Conservation (phyloP, 2,329 filamentous ascomycete genomes). For the Diaporthe vexans region DNA sequence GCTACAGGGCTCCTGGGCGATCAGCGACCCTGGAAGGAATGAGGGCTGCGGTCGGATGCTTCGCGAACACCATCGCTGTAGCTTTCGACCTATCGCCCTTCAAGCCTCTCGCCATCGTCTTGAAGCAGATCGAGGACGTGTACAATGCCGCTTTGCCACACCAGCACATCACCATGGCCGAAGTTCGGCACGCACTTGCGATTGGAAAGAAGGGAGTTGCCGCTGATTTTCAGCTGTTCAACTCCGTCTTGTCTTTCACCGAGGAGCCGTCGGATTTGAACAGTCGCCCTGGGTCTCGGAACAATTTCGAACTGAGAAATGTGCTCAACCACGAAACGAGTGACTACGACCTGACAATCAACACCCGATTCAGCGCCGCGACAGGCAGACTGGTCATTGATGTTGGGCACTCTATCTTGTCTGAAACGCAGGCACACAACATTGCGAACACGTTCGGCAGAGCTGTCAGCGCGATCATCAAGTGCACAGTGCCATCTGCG, state of each 20-base stretch:
- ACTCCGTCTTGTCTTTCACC: conserved; percentile 64
- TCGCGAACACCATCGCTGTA: conserved; percentile 57
- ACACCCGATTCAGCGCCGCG: conserved; percentile 55
- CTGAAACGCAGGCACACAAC: conserved; percentile 59
- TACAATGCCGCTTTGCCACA: conserved; percentile 52
- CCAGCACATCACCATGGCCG: conserved; percentile 60
- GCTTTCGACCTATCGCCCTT: conserved; percentile 51
- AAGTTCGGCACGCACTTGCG: conserved; percentile 61
- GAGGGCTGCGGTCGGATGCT: conserved; percentile 60
- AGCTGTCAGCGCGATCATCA: conserved; percentile 62
- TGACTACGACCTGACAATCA: conserved; percentile 62
- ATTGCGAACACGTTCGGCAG: conserved; percentile 67
- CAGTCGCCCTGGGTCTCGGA: conserved; percentile 50
- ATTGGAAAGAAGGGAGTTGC: conserved; percentile 54
- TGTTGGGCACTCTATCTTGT: conserved; percentile 60
- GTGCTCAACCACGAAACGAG: conserved; percentile 58
- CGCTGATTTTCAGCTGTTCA: conserved; percentile 56
- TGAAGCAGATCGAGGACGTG: conserved; percentile 52
- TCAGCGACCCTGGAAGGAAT: conserved; percentile 59
- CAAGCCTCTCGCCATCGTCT: conserved; percentile 50
- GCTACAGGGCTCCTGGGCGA: conserved; percentile 62
- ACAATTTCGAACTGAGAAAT: conserved; percentile 51
- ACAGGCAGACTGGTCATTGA: conserved; percentile 58
- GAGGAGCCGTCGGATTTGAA: conserved; percentile 55
- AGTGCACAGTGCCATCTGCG: conserved; percentile 44